These are phyloP conservation scores for Macroventuria anomochaeta DNA, from an alignment of 2,329 filamentous ascomycete species.

Conservation along the genomic window DNA sequence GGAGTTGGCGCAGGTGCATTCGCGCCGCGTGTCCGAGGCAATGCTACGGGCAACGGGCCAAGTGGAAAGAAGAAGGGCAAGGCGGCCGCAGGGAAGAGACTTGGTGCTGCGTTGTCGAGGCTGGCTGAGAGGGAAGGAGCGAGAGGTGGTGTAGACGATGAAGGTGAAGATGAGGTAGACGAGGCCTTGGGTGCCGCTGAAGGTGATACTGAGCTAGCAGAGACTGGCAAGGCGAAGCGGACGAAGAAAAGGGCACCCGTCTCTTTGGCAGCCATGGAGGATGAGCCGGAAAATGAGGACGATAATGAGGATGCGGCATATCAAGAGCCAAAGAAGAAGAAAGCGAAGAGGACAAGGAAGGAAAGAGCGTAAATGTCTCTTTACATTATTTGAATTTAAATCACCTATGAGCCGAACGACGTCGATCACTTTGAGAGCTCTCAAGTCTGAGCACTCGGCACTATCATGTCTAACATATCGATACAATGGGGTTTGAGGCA, in stretches of 20 bases:
- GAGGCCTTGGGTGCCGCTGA: conserved; percentile 20
- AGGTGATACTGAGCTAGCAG: not conserved
- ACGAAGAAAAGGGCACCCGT: conserved; percentile 30
- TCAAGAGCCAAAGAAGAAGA: conserved; percentile 41
- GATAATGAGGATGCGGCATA: conserved; percentile 34
- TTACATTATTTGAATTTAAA: too few species aligned
- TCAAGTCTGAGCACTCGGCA: too few species aligned
- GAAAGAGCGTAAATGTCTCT: too few species aligned
- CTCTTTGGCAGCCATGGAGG: conserved; percentile 4
- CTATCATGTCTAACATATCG: too few species aligned
- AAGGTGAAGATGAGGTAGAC: conserved; percentile 20
- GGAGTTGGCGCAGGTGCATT: conserved; percentile 74
- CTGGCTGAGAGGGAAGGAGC: conserved; percentile 40
- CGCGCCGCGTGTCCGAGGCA: conserved; percentile 68
- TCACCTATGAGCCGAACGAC: too few species aligned
- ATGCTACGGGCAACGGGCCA: conserved; percentile 62
- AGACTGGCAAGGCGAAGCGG: conserved; percentile 17
- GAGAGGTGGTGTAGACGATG: conserved; percentile 30
- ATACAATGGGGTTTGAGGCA: too few species aligned
- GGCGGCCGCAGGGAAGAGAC: conserved; percentile 39
- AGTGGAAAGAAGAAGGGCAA: conserved; percentile 58
- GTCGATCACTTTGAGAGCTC: too few species aligned
- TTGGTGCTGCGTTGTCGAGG: conserved; percentile 43
- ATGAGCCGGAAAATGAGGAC: conserved; percentile 20
- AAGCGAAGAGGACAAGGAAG: conserved; percentile 11